Evolutionary conservation across 192 early-diverging fungal species (phyloP).

Genomic region (Entomortierella beljakovae): DNA sequence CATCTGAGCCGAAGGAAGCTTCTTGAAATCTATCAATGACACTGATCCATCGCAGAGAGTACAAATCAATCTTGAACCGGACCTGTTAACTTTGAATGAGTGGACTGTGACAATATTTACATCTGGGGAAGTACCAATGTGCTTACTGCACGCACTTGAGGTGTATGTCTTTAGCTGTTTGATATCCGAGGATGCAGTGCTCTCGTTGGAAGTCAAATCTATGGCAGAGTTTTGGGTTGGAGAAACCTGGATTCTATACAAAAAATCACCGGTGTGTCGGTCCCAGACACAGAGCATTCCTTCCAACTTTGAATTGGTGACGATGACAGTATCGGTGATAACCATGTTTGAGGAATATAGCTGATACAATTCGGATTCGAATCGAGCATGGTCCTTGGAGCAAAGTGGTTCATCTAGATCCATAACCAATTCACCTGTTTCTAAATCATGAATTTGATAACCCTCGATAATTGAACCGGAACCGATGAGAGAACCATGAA

Average conservation of each 20-base stretch:
- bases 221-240: neutral
- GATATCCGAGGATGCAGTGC: neutral
- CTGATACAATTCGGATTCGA: constrained; percentile 24
- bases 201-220: neutral
- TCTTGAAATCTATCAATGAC: constrained; percentile 34
- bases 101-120: neutral
- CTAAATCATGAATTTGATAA: constrained; percentile 27
- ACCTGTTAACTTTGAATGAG: constrained; percentile 27
- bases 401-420: constrained; percentile 41
- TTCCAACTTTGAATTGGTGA: constrained; percentile 34
- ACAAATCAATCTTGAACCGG: constrained; percentile 40
- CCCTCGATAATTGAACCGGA: constrained; percentile 35
- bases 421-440: constrained; percentile 10
- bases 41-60: constrained; percentile 38
- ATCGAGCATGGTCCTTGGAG: constrained; percentile 23
- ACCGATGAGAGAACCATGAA: constrained; percentile 17
- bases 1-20: too few species aligned
- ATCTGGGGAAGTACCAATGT: too few species aligned
- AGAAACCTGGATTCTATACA: constrained; percentile 26
- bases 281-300: constrained; percentile 43
- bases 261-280: constrained; percentile 4
- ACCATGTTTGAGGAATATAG: constrained; percentile 23
- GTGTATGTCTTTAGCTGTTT: neutral
- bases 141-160: neutral
- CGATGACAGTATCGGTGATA: constrained; percentile 29